phyloP scores from a whole-genome alignment of 1,284 basidiomycete genomes.

The Ustilago lituana region DNA sequence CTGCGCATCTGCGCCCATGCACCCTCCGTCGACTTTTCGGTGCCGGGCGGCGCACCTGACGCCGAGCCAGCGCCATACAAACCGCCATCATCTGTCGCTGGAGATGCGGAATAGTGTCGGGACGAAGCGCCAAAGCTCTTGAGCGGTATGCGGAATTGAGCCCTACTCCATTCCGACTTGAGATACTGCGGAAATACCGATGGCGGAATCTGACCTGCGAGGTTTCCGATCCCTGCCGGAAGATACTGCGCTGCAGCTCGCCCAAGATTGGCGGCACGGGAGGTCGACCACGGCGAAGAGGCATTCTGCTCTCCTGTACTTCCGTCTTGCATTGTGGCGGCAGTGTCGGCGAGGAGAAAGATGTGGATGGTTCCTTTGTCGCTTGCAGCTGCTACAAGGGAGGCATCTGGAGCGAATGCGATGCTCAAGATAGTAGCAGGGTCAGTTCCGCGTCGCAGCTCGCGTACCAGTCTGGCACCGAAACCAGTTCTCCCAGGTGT shows the following conservation, averaged over 20 bases:
- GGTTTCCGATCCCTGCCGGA: conserved; percentile 36
- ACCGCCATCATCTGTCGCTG: conserved; percentile 9
- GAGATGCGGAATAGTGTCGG: conserved; percentile 14
- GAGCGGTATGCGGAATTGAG: conserved; percentile 57
- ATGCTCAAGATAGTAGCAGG: conserved; percentile 55
- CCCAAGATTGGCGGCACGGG: conserved; percentile 25
- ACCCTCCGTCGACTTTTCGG: conserved; percentile 55
- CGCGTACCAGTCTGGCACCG: conserved; percentile 38
- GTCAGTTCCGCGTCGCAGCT: conserved; percentile 58
- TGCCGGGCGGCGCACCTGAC: conserved; percentile 7
- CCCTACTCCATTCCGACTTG: conserved; percentile 56
- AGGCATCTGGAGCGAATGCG: conserved; percentile 52
- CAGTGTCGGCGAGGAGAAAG: conserved; percentile 33
- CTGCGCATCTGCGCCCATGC: conserved; percentile 58
- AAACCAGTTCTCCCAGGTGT: conserved; percentile 38
- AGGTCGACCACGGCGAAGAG: conserved; percentile 1
- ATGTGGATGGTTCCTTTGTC: conserved; percentile 63
- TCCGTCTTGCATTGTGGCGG: not conserved
- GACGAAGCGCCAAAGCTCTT: conserved; percentile 48
- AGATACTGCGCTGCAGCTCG: conserved; percentile 45
- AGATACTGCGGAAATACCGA: conserved; percentile 57
- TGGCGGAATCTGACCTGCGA: conserved; percentile 48
- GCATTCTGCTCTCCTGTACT: not conserved
- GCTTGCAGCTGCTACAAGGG: conserved; percentile 52
- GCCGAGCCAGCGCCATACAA: conserved; percentile 8